Conservation (phyloP, 257 asterid species). For the Jasminum sambac region DNA sequence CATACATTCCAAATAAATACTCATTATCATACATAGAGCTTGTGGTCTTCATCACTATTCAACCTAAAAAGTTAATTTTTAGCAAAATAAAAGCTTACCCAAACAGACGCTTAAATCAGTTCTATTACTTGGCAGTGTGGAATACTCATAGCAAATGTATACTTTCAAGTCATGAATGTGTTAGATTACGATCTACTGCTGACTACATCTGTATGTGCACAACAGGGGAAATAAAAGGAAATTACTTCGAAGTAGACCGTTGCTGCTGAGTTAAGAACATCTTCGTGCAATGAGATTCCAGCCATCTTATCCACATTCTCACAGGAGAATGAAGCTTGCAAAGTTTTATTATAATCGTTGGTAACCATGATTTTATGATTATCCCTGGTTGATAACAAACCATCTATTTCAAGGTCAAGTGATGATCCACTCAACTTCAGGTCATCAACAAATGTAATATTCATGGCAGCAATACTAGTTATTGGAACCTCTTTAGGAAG, state of each 20-base stretch:
- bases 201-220: not conserved
- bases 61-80: too few relatives aligned
- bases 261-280: slow-evolving; percentile 70
- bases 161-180: too few relatives aligned
- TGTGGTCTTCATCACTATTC: too few relatives aligned
- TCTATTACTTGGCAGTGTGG: too few relatives aligned
- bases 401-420: slow-evolving; percentile 63
- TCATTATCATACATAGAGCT: too few relatives aligned
- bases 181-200: not conserved
- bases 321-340: slow-evolving; percentile 37
- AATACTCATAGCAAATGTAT: too few relatives aligned
- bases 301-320: slow-evolving; percentile 63
- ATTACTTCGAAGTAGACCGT: slow-evolving; percentile 74
- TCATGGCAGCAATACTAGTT: slow-evolving; percentile 52
- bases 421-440: slow-evolving; percentile 63
- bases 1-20: too few relatives aligned
- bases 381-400: slow-evolving; percentile 55
- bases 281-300: slow-evolving; percentile 65
- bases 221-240: too few relatives aligned
- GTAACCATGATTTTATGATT: slow-evolving; percentile 32
- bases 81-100: too few relatives aligned
- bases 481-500: slow-evolving; percentile 77
- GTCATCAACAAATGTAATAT: slow-evolving; percentile 66
- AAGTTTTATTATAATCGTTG: slow-evolving; percentile 26
- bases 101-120: too few relatives aligned